Evolutionary conservation across 2,329 filamentous ascomycete genomes (phyloP).

Genomic region (Ophiostoma piceae): DNA sequence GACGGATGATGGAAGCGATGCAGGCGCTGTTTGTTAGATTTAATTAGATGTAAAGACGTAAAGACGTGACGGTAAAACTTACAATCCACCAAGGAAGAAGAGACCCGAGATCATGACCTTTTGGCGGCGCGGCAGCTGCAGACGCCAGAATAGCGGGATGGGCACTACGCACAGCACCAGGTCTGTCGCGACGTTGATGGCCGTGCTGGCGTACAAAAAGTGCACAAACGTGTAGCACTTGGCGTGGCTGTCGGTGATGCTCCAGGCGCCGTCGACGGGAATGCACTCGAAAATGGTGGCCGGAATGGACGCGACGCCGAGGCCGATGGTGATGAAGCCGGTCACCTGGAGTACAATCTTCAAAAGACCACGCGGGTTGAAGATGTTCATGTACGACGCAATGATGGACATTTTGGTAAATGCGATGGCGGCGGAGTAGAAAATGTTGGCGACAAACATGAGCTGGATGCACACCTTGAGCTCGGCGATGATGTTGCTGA

Average conservation of each 20-base stretch:
- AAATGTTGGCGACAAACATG: conserved; percentile 31
- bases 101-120: conserved; percentile 31
- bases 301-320: conserved; percentile 30
- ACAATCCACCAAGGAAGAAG: conserved; percentile 34
- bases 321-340: conserved; percentile 31
- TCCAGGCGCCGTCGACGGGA: conserved; percentile 32
- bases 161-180: conserved; percentile 32
- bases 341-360: conserved; percentile 33
- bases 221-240: conserved; percentile 31
- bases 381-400: conserved; percentile 32
- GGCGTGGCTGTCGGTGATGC: conserved; percentile 25
- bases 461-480: conserved; percentile 29
- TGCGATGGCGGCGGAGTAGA: conserved; percentile 30
- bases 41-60: too few species aligned
- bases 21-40: conserved; percentile 29
- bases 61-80: conserved; percentile 13
- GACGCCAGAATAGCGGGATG: conserved; percentile 32
- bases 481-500: conserved; percentile 23
- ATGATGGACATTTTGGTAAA: conserved; percentile 34
- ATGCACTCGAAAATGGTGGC: conserved; percentile 32
- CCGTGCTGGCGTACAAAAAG: conserved; percentile 32
- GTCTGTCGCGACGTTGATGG: conserved; percentile 32
- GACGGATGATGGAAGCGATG: conserved; percentile 28
- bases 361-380: conserved; percentile 31
- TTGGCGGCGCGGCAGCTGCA: conserved; percentile 30